These are phyloP conservation scores for Alisma plantagoaquatica DNA, from an alignment of 106 monocot genomes.

Conservation along the genomic window DNA sequence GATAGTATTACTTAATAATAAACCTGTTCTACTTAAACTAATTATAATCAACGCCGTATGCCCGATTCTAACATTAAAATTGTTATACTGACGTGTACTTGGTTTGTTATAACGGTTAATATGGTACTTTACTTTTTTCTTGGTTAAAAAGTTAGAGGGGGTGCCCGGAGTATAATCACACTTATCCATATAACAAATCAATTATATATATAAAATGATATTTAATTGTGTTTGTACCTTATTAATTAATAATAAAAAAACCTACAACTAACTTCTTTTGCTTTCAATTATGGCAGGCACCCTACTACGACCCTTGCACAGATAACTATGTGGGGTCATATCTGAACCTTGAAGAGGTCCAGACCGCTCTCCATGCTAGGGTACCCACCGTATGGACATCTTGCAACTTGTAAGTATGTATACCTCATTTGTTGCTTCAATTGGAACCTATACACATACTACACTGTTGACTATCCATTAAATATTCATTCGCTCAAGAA, in stretches of 20 bases:
- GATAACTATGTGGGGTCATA: slow-evolving; percentile 8
- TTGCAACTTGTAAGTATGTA: slow-evolving; percentile 10
- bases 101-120: background rate
- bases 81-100: background rate
- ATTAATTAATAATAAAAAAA: background rate
- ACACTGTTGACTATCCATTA: background rate
- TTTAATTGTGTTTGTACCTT: background rate
- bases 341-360: slow-evolving; percentile 19
- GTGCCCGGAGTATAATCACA: background rate
- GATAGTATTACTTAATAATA: no score
- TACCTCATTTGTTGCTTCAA: background rate
- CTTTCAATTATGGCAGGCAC: slow-evolving; percentile 19
- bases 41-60: background rate
- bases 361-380: slow-evolving; percentile 28
- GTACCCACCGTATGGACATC: slow-evolving; percentile 7
- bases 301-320: no score
- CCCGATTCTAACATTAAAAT: background rate
- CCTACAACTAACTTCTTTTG: slow-evolving; percentile 5
- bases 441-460: background rate
- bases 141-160: background rate
- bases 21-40: no score
- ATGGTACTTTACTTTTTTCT: background rate
- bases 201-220: background rate
- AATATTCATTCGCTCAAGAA: no score
- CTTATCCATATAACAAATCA: background rate